These are phyloP conservation scores for Backusella westeae DNA, from an alignment of 192 early-diverging fungal genomes.

Conservation along the genomic window DNA sequence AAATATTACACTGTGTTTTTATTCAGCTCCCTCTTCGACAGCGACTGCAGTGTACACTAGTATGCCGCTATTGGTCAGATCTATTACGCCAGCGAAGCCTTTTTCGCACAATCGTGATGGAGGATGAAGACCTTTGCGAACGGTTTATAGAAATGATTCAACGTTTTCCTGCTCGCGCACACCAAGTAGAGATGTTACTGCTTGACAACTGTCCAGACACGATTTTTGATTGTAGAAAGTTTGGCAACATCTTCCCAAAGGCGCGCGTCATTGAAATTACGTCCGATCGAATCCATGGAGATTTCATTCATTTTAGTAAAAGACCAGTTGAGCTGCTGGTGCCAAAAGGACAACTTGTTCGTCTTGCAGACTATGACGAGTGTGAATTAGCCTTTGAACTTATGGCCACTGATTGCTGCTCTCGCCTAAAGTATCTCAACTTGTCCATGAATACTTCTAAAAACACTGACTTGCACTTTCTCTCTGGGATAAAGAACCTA, in stretches of 20 bases:
- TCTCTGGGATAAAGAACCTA: neutral
- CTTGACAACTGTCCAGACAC: neutral
- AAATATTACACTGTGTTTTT: neutral
- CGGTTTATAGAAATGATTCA: neutral
- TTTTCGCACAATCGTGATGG: neutral
- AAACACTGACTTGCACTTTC: neutral
- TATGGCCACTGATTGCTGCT: neutral
- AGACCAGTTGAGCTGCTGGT: neutral
- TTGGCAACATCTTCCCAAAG: neutral
- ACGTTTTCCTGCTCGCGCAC: neutral
- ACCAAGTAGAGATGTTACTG: neutral
- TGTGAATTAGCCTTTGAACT: neutral
- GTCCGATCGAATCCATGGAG: neutral
- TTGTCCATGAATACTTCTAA: neutral
- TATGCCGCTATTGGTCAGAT: neutral
- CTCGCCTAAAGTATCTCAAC: neutral
- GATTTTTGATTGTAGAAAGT: neutral
- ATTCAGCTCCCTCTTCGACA: neutral
- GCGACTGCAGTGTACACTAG: neutral
- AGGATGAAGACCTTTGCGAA: neutral
- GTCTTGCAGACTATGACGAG: neutral
- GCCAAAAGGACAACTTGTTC: neutral
- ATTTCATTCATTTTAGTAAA: neutral
- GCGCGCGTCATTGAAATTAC: neutral
- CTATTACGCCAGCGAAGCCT: neutral